Base-by-base conservation (phyloP, 768 basidiomycete genomes). In the Boletus fagicola region DNA sequence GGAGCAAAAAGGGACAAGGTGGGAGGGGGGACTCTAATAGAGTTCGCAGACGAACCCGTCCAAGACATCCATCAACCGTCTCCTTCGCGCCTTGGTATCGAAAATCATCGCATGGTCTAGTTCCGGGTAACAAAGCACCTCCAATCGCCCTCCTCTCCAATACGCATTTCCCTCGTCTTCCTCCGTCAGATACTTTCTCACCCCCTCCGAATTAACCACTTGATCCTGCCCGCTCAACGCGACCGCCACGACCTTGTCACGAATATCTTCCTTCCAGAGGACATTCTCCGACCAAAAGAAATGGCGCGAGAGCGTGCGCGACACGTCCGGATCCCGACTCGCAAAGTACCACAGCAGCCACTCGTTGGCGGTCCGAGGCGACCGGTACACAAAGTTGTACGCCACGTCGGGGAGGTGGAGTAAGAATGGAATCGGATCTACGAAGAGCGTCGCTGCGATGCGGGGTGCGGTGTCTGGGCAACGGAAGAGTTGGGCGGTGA, bases 271-370 rank as follows among this genome's bases (percentile, higher is more conserved):
- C 60, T 74, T 78, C 79, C 83, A 88, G 28, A 87, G 59, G 15
- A 83, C 73, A 36, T 80, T 83, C 65, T 88, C 82, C 31, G 76
- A 66, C 87, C 87, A 88, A 63, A 86, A 87, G 65, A 88, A 87
- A 52, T 83, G 77, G 2, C 87, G 75, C 15, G 77, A 74, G 16
- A 88, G 75, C 40, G 82, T 77, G 3, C 82, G 77, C 49, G 85
- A 79, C 46, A 86, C 77, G 62, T 87, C 86, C 11, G 83, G 72
- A 60, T 88, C 87, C 12, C 81, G 79, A 54, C 80, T 81, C 22
- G 85, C 77, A 61, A 88, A 87, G 63, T 83, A 88, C 83, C 84
- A 87, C 50, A 88, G 61, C 69, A 84, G 76, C 83, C 84, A 86
- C 61, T 88, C 82, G 64, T 81, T 81, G 53, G 81, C 80, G 54